Evolutionary conservation across 768 basidiomycete genomes (phyloP).

Genomic region (Panaeolus papilionaceus): DNA sequence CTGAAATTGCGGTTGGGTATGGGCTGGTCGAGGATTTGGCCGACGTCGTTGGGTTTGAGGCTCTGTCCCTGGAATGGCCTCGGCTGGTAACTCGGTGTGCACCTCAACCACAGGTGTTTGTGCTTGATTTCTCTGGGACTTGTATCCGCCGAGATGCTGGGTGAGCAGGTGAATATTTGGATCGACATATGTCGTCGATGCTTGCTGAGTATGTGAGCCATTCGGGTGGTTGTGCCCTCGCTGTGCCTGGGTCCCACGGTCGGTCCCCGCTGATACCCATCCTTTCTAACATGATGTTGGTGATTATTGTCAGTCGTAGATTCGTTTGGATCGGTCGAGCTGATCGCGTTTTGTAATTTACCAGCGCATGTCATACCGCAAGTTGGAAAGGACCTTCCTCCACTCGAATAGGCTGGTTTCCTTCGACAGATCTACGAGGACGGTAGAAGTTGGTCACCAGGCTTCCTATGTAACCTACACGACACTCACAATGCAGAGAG

Average conservation of each 20-base stretch:
- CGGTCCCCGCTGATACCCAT: not conserved
- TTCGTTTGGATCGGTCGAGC: not conserved
- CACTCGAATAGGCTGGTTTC: slow-evolving; percentile 27
- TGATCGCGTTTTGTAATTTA: slow-evolving; percentile 17
- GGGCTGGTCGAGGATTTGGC: not conserved
- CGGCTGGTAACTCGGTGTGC: not conserved
- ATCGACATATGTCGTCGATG: not conserved
- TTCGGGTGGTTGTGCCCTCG: not conserved
- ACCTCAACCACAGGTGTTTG: not conserved
- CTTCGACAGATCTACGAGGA: slow-evolving; percentile 29
- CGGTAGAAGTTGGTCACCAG: not conserved
- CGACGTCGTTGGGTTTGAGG: not conserved
- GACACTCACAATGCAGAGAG: slow-evolving; percentile 19
- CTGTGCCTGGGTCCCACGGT: not conserved
- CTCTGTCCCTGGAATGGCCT: not conserved
- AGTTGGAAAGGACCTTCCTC: slow-evolving; percentile 30
- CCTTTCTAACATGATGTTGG: not conserved
- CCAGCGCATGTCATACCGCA: slow-evolving; percentile 34
- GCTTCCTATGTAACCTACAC: slow-evolving; percentile 12
- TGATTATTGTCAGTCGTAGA: not conserved
- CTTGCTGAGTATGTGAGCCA: not conserved
- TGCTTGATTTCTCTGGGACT: slow-evolving; percentile 9
- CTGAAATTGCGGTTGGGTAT: not conserved
- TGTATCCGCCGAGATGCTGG: slow-evolving; percentile 21
- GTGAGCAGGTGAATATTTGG: slow-evolving; percentile 18